phyloP scores from a whole-genome alignment of 805 yeast genomes.

The Schwanniomyces occidentalis region DNA sequence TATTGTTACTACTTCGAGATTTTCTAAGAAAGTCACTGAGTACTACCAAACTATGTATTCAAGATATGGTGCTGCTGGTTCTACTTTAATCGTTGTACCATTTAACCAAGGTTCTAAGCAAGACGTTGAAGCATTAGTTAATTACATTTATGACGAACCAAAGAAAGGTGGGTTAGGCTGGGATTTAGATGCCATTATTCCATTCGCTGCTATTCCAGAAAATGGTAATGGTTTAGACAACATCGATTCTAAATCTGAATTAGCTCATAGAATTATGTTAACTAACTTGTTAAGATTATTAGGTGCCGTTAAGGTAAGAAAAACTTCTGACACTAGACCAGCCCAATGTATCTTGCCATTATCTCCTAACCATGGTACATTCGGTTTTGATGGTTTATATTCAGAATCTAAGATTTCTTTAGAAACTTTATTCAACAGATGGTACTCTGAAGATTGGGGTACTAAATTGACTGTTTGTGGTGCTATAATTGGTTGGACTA shows the following conservation, averaged over 20 bases:
- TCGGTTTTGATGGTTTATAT: constrained; percentile 97
- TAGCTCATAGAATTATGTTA: constrained; percentile 98
- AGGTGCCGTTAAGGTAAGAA: constrained; percentile 86
- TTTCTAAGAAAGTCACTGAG: constrained; percentile 91
- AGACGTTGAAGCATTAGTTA: constrained; percentile 84
- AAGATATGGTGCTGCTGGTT: constrained; percentile 88
- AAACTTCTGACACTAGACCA: constrained; percentile 90
- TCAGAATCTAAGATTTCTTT: constrained; percentile 95
- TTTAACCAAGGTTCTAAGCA: constrained; percentile 97
- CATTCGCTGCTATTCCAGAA: constrained; percentile 99
- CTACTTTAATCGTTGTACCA: constrained; percentile 93
- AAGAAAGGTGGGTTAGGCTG: constrained; percentile 93
- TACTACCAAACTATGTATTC: constrained; percentile 93
- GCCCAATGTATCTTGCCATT: constrained; percentile 96
- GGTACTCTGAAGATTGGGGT: constrained; percentile 98
- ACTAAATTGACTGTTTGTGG: constrained; percentile 94
- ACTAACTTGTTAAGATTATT: constrained; percentile 90
- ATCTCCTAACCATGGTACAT: constrained; percentile 99
- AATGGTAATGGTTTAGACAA: constrained; percentile 93
- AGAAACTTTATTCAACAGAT: constrained; percentile 97
- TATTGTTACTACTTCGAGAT: constrained; percentile 93
- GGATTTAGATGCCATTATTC: constrained; percentile 95
- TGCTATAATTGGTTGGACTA: constrained; percentile 99
- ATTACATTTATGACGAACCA: constrained; percentile 79
- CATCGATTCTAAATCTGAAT: constrained; percentile 92